Conservation (phyloP, 352 stramenopile genomes). For the Aphanomyces astaci region DNA sequence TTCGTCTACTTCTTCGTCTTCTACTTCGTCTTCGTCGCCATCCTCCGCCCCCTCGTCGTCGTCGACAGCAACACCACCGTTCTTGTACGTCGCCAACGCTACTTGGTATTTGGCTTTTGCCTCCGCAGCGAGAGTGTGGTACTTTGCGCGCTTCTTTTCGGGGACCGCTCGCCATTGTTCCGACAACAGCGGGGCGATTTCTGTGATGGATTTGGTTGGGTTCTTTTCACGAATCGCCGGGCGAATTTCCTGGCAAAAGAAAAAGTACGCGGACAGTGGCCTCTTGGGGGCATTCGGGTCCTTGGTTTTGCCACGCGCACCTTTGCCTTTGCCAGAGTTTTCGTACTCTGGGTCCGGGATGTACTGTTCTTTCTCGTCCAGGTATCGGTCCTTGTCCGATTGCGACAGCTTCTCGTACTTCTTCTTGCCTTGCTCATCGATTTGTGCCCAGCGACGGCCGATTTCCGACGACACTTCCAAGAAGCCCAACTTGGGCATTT, state of each 20-base stretch:
- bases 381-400: conserved; percentile 80
- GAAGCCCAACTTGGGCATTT: conserved; percentile 81
- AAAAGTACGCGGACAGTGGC: conserved; percentile 90
- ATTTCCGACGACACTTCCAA: conserved; percentile 83
- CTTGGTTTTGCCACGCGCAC: conserved; percentile 74
- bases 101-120: conserved; percentile 83
- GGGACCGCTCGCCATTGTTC: conserved; percentile 84
- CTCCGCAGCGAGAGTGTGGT: conserved; percentile 81
- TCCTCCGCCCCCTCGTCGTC: conserved; percentile 9
- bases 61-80: conserved; percentile 11
- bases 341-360: conserved; percentile 78
- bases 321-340: conserved; percentile 39
- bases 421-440: conserved; percentile 51
- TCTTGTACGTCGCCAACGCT: conserved; percentile 87
- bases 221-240: conserved; percentile 87
- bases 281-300: conserved; percentile 92
- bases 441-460: conserved; percentile 73
- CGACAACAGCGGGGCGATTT: conserved; percentile 77
- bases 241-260: conserved; percentile 93
- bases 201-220: conserved; percentile 91
- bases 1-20: conserved; percentile 16
- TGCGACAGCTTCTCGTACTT: conserved; percentile 80
- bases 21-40: conserved; percentile 15
- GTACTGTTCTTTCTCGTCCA: conserved; percentile 86
- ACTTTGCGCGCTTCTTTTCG: conserved; percentile 88